These are phyloP conservation scores for Sporisorium iseilematis-ciliati DNA, from an alignment of 1,284 basidiomycete genomes.

Conservation along the genomic window DNA sequence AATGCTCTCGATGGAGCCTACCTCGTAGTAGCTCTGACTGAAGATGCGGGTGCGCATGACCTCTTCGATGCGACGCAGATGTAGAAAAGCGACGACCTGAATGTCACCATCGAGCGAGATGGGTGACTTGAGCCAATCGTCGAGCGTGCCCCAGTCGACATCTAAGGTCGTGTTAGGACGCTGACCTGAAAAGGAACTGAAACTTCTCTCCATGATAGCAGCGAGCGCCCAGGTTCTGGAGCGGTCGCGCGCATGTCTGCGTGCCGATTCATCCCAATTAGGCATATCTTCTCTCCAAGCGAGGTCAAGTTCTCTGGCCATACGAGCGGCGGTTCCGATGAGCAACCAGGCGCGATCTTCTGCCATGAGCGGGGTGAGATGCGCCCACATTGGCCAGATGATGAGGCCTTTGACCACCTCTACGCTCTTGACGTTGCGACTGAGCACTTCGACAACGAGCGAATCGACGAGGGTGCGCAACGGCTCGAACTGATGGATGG, in stretches of 20 bases:
- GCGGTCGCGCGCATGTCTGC: conserved; percentile 46
- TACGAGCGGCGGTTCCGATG: conserved; percentile 49
- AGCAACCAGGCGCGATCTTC: conserved; percentile 51
- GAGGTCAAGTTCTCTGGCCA: conserved; percentile 50
- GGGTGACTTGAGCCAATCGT: conserved; percentile 52
- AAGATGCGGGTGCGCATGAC: conserved; percentile 52
- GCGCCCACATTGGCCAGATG: conserved; percentile 54
- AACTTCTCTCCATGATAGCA: conserved; percentile 53
- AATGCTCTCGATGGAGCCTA: conserved; percentile 52
- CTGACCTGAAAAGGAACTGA: conserved; percentile 50
- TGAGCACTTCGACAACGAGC: conserved; percentile 49
- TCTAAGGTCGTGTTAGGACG: conserved; percentile 50
- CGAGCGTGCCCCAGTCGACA: conserved; percentile 49
- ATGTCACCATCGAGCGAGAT: conserved; percentile 44
- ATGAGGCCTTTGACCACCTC: conserved; percentile 51
- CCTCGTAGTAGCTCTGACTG: conserved; percentile 53
- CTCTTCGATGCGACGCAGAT: conserved; percentile 49
- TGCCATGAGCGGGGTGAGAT: conserved; percentile 50
- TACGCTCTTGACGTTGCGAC: conserved; percentile 53
- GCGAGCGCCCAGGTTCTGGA: conserved; percentile 50
- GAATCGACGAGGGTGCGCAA: conserved; percentile 46
- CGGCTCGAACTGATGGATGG: conserved; percentile 42
- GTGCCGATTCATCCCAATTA: conserved; percentile 34
- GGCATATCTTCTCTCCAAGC: conserved; percentile 44
- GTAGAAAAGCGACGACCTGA: conserved; percentile 44